phyloP scores from a whole-genome alignment of 257 asterid genomes.

The Linaria vulgaris region DNA sequence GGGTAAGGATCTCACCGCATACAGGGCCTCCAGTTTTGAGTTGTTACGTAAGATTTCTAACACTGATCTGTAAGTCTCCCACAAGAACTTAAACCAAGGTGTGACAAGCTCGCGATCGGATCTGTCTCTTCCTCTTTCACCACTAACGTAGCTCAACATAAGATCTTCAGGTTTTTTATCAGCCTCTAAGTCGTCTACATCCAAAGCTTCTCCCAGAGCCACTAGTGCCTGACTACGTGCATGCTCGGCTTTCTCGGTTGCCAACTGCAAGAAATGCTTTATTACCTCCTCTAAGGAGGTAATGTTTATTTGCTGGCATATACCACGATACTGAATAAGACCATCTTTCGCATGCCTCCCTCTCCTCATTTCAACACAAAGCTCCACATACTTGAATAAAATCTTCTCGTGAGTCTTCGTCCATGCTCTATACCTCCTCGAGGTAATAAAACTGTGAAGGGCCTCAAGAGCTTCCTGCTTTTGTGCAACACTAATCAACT shows the following conservation, averaged over 20 bases:
- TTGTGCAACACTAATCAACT: conserved; percentile 85
- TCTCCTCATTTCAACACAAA: conserved; percentile 98
- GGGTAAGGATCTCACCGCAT: conserved; percentile 50
- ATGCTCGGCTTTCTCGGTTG: conserved; percentile 89
- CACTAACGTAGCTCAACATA: conserved; percentile 94
- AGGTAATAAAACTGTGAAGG: conserved; percentile 80
- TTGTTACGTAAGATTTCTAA: conserved; percentile 76
- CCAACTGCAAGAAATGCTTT: conserved; percentile 93
- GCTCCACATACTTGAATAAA: conserved; percentile 88
- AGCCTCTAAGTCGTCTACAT: conserved; percentile 90
- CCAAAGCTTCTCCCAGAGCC: conserved; percentile 85
- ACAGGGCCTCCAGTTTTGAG: conserved; percentile 74
- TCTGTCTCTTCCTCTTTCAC: conserved; percentile 94
- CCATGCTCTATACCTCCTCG: conserved; percentile 96
- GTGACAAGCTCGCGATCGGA: conserved; percentile 93
- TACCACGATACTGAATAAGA: conserved; percentile 89
- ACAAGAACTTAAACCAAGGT: conserved; percentile 90
- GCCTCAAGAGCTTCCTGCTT: conserved; percentile 97
- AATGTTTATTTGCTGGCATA: conserved; percentile 92
- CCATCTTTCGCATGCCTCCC: conserved; percentile 99
- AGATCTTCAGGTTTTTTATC: conserved; percentile 96
- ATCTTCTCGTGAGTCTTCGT: conserved; percentile 83
- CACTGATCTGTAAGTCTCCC: conserved; percentile 88
- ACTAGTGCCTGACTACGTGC: conserved; percentile 87
- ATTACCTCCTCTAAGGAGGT: conserved; percentile 89